Conservation (phyloP, 371 early-diverging fungal species). For the Actinomortierella wolfii region DNA sequence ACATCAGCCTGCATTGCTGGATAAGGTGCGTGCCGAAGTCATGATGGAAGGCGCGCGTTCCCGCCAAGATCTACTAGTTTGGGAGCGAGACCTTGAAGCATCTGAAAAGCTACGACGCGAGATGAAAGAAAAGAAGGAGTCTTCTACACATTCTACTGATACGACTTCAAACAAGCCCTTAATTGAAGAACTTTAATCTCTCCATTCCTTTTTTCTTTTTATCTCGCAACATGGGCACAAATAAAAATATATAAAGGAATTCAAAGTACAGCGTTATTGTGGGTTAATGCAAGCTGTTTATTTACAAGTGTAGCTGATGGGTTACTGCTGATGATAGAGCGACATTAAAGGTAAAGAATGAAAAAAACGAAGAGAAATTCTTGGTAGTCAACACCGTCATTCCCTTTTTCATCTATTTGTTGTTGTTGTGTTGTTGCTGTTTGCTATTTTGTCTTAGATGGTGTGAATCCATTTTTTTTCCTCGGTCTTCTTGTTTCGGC, state of each 20-base stretch:
- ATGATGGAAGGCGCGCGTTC: conserved; percentile 23
- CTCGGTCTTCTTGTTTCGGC: not conserved
- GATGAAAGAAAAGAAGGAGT: not conserved
- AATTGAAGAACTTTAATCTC: not conserved
- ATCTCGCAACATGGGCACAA: not conserved
- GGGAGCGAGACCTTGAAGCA: conserved; percentile 22
- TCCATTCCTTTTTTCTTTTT: not conserved
- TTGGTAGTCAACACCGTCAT: no score
- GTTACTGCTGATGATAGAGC: no score
- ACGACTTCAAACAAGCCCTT: not conserved
- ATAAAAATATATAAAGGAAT: not conserved
- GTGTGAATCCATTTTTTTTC: not conserved
- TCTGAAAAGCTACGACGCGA: not conserved
- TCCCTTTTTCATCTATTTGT: not conserved
- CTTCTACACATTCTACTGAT: no score
- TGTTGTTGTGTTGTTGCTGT: not conserved
- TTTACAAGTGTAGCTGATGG: no score
- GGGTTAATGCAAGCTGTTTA: not conserved
- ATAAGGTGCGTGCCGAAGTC: conserved; percentile 29
- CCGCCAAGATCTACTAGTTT: conserved; percentile 31
- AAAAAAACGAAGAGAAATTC: not conserved
- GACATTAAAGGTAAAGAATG: not conserved
- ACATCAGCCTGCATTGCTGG: conserved; percentile 22
- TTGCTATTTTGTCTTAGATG: not conserved
- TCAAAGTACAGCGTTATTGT: not conserved